phyloP scores from a whole-genome alignment of 768 basidiomycete species.

The Boletellus emodensis region DNA sequence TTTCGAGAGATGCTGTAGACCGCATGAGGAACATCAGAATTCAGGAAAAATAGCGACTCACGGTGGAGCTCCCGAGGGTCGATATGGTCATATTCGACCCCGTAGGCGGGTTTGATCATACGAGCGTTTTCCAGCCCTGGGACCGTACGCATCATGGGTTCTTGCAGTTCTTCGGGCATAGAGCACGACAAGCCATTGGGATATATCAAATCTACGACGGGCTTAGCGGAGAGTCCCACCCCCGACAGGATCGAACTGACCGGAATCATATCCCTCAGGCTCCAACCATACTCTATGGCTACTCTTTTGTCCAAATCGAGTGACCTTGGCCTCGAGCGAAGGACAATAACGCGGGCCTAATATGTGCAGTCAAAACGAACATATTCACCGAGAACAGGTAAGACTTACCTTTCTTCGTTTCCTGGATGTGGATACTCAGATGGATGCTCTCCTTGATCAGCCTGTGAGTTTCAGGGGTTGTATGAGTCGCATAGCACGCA shows the following conservation, averaged over 20 bases:
- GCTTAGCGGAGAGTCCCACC: not conserved
- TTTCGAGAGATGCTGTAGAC: constrained; percentile 69
- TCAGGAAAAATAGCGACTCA: constrained; percentile 34
- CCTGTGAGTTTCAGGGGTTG: constrained; percentile 68
- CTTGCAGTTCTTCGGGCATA: constrained; percentile 82
- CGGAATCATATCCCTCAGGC: constrained; percentile 88
- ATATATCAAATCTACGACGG: constrained; percentile 68
- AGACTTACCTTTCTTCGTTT: constrained; percentile 89
- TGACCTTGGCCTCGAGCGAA: constrained; percentile 82
- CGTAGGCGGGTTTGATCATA: constrained; percentile 84
- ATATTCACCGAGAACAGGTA: constrained; percentile 15
- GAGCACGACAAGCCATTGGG: constrained; percentile 89
- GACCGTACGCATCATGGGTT: constrained; percentile 78
- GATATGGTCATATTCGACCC: constrained; percentile 89
- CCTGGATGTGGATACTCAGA: constrained; percentile 79
- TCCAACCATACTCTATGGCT: constrained; percentile 83
- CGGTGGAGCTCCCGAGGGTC: constrained; percentile 78
- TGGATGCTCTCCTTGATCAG: constrained; percentile 76
- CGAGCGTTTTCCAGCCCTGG: constrained; percentile 81
- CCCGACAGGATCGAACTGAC: constrained; percentile 34
- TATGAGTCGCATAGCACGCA: constrained; percentile 65
- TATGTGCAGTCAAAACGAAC: not conserved
- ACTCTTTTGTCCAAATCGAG: constrained; percentile 69
- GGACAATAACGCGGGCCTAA: constrained; percentile 89
- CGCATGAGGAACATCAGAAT: not conserved